These are phyloP conservation scores for Ophidiomyces ophidiicola DNA, from an alignment of 2,329 filamentous ascomycete species.

Conservation along the genomic window DNA sequence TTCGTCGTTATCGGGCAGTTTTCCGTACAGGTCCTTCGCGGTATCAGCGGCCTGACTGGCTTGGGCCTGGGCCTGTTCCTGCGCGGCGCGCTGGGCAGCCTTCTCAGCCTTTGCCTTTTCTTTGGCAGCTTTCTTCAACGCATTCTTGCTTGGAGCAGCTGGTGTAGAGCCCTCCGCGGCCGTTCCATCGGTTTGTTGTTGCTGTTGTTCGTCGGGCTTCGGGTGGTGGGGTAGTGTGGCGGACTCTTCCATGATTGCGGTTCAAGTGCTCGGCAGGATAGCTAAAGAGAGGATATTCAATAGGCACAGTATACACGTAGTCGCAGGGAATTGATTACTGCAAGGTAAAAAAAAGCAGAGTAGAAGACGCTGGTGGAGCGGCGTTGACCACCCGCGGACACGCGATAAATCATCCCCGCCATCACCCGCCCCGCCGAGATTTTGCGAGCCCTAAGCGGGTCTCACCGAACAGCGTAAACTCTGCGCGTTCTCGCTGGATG, in stretches of 20 bases:
- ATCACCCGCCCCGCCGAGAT: slow-evolving; percentile 4
- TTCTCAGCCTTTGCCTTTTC: slow-evolving; percentile 81
- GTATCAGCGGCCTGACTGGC: slow-evolving; percentile 49
- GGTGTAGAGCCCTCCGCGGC: slow-evolving; percentile 25
- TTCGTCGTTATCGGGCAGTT: slow-evolving; percentile 48
- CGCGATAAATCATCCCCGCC: slow-evolving; percentile 8
- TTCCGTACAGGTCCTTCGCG: slow-evolving; percentile 66
- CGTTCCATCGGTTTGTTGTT: slow-evolving; percentile 21
- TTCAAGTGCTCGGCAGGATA: background rate
- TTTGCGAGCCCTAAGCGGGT: slow-evolving; percentile 10
- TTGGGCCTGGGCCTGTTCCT: slow-evolving; percentile 58
- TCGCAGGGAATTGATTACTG: background rate
- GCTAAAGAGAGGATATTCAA: background rate
- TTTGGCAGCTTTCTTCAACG: slow-evolving; percentile 75
- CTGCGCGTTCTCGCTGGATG: too few species aligned
- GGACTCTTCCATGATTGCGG: slow-evolving; percentile 14
- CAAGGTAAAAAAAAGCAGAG: background rate
- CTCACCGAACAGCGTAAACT: too few species aligned
- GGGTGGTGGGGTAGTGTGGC: slow-evolving; percentile 14
- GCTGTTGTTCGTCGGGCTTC: slow-evolving; percentile 11
- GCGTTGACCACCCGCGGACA: background rate
- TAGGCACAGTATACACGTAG: background rate
- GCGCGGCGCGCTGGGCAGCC: slow-evolving; percentile 56
- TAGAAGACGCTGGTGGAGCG: background rate
- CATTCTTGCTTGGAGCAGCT: slow-evolving; percentile 58